These are phyloP conservation scores for Curvularia lunata DNA, from an alignment of 2,329 filamentous ascomycete genomes.

Conservation along the genomic window DNA sequence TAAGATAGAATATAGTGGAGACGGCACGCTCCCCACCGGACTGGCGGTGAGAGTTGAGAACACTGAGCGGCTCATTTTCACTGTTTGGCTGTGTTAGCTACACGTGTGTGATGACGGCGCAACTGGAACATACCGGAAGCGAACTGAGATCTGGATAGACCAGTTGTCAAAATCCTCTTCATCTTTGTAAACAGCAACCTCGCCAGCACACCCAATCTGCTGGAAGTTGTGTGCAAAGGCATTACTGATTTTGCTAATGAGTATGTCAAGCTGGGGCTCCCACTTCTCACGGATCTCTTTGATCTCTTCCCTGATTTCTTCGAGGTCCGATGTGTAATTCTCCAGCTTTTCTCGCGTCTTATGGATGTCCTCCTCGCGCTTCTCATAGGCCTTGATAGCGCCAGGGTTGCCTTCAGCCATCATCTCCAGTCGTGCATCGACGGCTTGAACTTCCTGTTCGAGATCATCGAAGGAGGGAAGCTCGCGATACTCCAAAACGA, in stretches of 20 bases:
- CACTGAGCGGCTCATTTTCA: constrained; percentile 78
- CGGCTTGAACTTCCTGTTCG: constrained; percentile 74
- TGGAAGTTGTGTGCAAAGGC: constrained; percentile 94
- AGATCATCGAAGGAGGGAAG: constrained; percentile 61
- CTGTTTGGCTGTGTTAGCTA: constrained; percentile 20
- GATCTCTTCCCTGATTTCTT: constrained; percentile 65
- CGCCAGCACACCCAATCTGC: constrained; percentile 91
- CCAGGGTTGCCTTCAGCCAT: constrained; percentile 79
- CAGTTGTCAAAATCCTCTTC: constrained; percentile 89
- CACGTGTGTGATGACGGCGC: background rate
- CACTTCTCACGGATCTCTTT: constrained; percentile 71
- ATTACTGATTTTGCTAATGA: constrained; percentile 82
- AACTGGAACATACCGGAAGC: constrained; percentile 73
- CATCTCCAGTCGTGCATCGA: constrained; percentile 77
- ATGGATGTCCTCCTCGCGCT: constrained; percentile 66
- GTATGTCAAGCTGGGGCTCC: constrained; percentile 81
- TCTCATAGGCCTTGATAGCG: constrained; percentile 73
- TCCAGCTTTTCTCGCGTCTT: constrained; percentile 66
- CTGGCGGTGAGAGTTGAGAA: constrained; percentile 89
- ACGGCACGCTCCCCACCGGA: constrained; percentile 96
- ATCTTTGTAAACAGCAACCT: constrained; percentile 86
- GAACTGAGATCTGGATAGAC: constrained; percentile 92
- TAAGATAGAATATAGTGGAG: constrained; percentile 97
- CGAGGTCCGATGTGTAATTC: constrained; percentile 62
- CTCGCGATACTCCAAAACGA: constrained; percentile 29